Base-by-base conservation (phyloP, 305 asterid species). In the Rubia tinctorum region DNA sequence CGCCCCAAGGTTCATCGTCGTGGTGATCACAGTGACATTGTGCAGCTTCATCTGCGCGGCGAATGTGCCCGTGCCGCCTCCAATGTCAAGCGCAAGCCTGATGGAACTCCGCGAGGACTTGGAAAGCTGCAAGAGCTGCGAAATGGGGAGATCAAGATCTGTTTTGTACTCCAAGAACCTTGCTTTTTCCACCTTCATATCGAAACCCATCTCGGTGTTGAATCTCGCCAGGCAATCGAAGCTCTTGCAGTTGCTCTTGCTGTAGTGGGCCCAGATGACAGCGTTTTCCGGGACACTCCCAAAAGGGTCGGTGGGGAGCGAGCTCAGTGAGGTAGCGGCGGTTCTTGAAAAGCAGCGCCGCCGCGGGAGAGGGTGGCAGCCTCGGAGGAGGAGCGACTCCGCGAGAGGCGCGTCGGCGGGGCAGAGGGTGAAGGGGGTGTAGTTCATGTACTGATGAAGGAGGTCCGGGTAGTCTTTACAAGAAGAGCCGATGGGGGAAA, bases 331-430 rank as follows among this genome's bases (percentile, higher is more conserved):
- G 45, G 82, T 3, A 72, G 88, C 40, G 27, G 86, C 70, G 39
- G 98, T 88, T 79, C 89, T 73, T 1, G 97, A 84, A 78, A 94
- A 94, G 89, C 97, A 91, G 27, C 99, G 89, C 78, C 99, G 90
- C 83, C 99, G 90, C 37, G 99, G 99, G 58, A 94, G 91, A 73
- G 99, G 99, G 83, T 89, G 96, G 87, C 99, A 94, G 74, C 99
- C 99, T 5, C 95, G 79, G 78, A 91, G 87, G 6, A 94, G 88
- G 62, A 94, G 95, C 17, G 90, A 84, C 69, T 94, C 98, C 1
- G 91, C 90, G 8, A 91, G 12, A 62, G 84, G 76, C 56, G 87
- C 22, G 69, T 94, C 98, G 70, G 74, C 40, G 30, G 98, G 98
- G 79, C 98, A 94, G 69, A 84, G 77, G 40, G 82, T n/a, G 63